Conservation (phyloP, 1,284 basidiomycete species). For the Crepidotus sp. region DNA sequence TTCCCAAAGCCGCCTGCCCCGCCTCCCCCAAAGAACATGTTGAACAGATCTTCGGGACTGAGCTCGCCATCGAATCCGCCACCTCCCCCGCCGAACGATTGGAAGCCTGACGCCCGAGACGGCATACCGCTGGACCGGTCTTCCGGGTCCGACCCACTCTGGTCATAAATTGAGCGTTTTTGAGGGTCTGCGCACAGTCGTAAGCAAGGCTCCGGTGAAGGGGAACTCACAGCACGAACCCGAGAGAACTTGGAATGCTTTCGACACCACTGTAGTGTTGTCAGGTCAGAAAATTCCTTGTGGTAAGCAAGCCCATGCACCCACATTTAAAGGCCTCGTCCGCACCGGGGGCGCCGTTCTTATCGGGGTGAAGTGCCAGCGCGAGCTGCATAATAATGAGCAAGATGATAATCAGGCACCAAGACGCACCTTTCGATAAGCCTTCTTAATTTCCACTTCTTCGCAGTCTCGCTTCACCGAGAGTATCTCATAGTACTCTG, state of each 20-base stretch:
- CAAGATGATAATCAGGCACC: constrained; percentile 5
- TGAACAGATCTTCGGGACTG: constrained; percentile 94
- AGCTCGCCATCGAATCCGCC: constrained; percentile 74
- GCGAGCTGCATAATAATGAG: constrained; percentile 57
- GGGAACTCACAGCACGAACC: constrained; percentile 31
- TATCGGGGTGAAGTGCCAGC: constrained; percentile 91
- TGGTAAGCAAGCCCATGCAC: constrained; percentile 25
- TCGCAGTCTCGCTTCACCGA: constrained; percentile 78
- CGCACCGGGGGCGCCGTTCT: constrained; percentile 95
- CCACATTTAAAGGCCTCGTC: constrained; percentile 98
- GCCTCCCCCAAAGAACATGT: constrained; percentile 94
- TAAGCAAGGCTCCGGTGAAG: constrained; percentile 1
- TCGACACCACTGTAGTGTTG: constrained; percentile 77
- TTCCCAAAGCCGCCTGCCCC: constrained; percentile 40
- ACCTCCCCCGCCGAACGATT: constrained; percentile 40
- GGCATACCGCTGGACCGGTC: constrained; percentile 65
- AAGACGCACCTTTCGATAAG: constrained; percentile 83
- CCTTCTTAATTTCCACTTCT: constrained; percentile 90
- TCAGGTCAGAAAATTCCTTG: constrained; percentile 9
- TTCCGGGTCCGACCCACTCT: constrained; percentile 81
- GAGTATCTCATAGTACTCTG: constrained; percentile 93
- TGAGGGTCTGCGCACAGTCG: constrained; percentile 55
- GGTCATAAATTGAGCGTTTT: constrained; percentile 86
- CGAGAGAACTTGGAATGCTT: constrained; percentile 93
- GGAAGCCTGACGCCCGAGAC: constrained; percentile 45